Conservation (phyloP, 2,329 filamentous ascomycete species). For the Fusarium verrucosum region DNA sequence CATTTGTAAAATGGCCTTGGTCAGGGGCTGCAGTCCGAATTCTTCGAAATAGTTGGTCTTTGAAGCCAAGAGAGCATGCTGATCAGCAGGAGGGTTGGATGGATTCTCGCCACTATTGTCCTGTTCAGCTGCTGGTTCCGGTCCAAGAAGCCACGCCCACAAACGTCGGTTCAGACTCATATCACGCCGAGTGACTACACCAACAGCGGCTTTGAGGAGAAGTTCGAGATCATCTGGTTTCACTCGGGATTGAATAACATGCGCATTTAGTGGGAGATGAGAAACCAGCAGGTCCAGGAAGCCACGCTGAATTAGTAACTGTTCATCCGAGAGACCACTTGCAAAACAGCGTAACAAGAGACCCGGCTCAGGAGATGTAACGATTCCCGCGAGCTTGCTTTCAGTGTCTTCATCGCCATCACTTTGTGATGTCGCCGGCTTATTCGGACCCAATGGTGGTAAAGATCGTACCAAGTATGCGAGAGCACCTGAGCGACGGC, state of each 20-base stretch:
- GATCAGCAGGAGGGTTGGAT: slow-evolving; percentile 53
- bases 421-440: slow-evolving; percentile 17
- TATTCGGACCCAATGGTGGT: slow-evolving; percentile 57
- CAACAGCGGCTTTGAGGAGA: slow-evolving; percentile 82
- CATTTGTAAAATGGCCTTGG: slow-evolving; percentile 78
- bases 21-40: slow-evolving; percentile 78
- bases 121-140: slow-evolving; percentile 65
- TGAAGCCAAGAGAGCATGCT: slow-evolving; percentile 60
- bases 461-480: slow-evolving; percentile 84
- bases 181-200: slow-evolving; percentile 87
- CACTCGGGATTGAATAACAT: slow-evolving; percentile 79
- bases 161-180: slow-evolving; percentile 96
- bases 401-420: slow-evolving; percentile 47
- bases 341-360: slow-evolving; percentile 91
- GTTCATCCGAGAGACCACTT: slow-evolving; percentile 85
- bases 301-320: slow-evolving; percentile 90
- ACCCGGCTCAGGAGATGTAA: slow-evolving; percentile 89
- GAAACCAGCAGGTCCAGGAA: slow-evolving; percentile 93
- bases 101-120: slow-evolving; percentile 60
- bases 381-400: slow-evolving; percentile 68
- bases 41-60: slow-evolving; percentile 84
- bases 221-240: slow-evolving; percentile 80
- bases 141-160: slow-evolving; percentile 96
- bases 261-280: slow-evolving; percentile 85
- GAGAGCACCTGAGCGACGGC: slow-evolving; percentile 83